Percentiles rank a stretch among this genome's conserved stretches.
These are phyloP conservation scores for Cynanchum wilfordii DNA, from an alignment of 257 asterid species.

Conservation along the genomic window DNA sequence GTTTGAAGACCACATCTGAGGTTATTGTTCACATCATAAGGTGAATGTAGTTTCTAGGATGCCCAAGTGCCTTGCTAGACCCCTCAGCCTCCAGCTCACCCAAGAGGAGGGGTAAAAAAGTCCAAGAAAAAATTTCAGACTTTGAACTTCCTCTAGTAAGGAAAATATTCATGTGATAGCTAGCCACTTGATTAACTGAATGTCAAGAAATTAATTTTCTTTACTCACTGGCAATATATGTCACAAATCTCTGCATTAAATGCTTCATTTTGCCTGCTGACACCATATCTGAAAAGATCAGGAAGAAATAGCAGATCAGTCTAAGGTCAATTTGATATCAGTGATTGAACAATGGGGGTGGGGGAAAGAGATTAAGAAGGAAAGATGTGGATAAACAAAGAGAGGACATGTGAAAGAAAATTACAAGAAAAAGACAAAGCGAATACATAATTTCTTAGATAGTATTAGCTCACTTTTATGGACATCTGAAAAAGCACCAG, in stretches of 20 bases:
- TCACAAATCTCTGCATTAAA: conserved; percentile 89
- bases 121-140: neutral
- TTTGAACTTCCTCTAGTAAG: neutral
- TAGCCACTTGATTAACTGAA: neutral
- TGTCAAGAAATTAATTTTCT: neutral
- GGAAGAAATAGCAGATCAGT: conserved; percentile 4
- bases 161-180: neutral
- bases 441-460: neutral
- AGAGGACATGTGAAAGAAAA: neutral
- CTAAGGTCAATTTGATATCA: neutral
- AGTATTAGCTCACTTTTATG: neutral
- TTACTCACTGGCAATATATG: conserved; percentile 73
- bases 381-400: neutral
- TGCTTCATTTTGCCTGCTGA: conserved; percentile 81
- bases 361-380: neutral
- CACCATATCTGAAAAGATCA: conserved; percentile 60
- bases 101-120: neutral
- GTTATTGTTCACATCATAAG: neutral
- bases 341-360: neutral
- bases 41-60: neutral
- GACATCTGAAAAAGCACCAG: neutral
- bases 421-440: neutral
- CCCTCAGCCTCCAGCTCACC: too few species aligned
- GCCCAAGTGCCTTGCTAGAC: neutral
- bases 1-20: neutral